Conservation (phyloP, 495 filamentous ascomycete species). For the Alectoria sarmentosa region DNA sequence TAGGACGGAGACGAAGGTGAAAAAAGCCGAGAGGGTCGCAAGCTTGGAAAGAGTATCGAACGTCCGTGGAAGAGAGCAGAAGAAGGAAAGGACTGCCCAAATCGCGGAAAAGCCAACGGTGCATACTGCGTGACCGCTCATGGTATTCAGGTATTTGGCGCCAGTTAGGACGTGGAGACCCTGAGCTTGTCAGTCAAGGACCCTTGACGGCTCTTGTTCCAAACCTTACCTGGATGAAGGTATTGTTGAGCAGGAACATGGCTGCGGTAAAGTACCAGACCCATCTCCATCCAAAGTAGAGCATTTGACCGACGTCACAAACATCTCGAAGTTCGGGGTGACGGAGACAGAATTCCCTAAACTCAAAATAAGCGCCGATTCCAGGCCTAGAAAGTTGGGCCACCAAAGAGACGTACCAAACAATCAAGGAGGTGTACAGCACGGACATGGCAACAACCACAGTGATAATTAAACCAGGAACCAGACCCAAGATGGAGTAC, state of each 20-base stretch:
- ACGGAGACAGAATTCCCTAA: slow-evolving; percentile 73
- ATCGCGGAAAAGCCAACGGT: slow-evolving; percentile 70
- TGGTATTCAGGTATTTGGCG: slow-evolving; percentile 79
- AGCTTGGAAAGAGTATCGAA: slow-evolving; percentile 70
- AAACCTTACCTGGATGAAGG: slow-evolving; percentile 60
- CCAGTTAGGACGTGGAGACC: slow-evolving; percentile 74
- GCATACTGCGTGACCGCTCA: slow-evolving; percentile 56
- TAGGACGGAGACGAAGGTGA: slow-evolving; percentile 80
- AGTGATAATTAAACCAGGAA: slow-evolving; percentile 81
- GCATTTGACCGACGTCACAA: slow-evolving; percentile 83
- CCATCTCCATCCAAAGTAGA: slow-evolving; percentile 71
- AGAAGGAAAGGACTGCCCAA: slow-evolving; percentile 59
- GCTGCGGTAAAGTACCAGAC: slow-evolving; percentile 78
- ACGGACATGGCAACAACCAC: slow-evolving; percentile 66
- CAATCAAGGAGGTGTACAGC: slow-evolving; percentile 74
- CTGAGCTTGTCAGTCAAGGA: slow-evolving; percentile 31
- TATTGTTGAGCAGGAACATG: slow-evolving; percentile 91
- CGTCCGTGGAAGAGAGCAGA: slow-evolving; percentile 74
- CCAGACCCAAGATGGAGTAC: slow-evolving; percentile 76
- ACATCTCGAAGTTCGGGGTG: slow-evolving; percentile 85
- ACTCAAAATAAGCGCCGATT: slow-evolving; percentile 11
- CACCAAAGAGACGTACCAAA: slow-evolving; percentile 49
- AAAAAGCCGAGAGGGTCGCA: slow-evolving; percentile 67
- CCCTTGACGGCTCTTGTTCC: neutral
- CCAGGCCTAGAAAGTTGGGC: neutral